Percentiles rank a stretch among this genome's conserved stretches.
These are phyloP conservation scores for Macaranga tanarius DNA, from an alignment of 441 rosid species.

Conservation along the genomic window DNA sequence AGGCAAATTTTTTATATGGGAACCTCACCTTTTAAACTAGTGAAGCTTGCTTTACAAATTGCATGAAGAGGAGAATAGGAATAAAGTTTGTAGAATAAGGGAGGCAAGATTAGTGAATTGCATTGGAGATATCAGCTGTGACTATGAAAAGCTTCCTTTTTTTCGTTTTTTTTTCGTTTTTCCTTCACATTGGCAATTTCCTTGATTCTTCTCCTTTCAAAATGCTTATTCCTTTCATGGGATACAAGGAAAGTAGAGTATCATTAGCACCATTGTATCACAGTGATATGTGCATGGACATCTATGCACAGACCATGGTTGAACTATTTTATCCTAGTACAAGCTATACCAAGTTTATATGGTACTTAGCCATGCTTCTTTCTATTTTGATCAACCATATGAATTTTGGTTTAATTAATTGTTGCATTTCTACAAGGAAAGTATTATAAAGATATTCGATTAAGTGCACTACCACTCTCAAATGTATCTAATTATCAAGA, in stretches of 20 bases:
- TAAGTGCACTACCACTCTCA: no score
- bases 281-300: slow-evolving; percentile 7
- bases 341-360: background rate
- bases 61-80: slow-evolving; percentile 41
- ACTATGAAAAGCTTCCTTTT: slow-evolving; percentile 31
- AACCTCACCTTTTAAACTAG: background rate
- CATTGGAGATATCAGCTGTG: slow-evolving; percentile 38
- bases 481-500: no score
- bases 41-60: slow-evolving; percentile 16
- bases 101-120: slow-evolving; percentile 14
- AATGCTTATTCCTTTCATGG: slow-evolving; percentile 71
- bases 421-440: no score
- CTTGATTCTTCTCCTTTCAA: slow-evolving; percentile 38
- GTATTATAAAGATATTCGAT: no score
- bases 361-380: background rate
- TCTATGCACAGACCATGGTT: background rate
- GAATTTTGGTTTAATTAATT: no score
- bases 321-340: background rate
- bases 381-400: no score
- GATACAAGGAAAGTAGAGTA: slow-evolving; percentile 55
- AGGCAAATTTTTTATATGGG: background rate
- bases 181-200: slow-evolving; percentile 11
- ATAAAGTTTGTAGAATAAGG: slow-evolving; percentile 36
- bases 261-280: slow-evolving; percentile 2
- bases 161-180: background rate